A percentile compares a stretch with the other conserved stretches of the same genome.
These are phyloP conservation scores for Mrakia hoshinonis DNA, from an alignment of 768 basidiomycete species.

Conservation along the genomic window DNA sequence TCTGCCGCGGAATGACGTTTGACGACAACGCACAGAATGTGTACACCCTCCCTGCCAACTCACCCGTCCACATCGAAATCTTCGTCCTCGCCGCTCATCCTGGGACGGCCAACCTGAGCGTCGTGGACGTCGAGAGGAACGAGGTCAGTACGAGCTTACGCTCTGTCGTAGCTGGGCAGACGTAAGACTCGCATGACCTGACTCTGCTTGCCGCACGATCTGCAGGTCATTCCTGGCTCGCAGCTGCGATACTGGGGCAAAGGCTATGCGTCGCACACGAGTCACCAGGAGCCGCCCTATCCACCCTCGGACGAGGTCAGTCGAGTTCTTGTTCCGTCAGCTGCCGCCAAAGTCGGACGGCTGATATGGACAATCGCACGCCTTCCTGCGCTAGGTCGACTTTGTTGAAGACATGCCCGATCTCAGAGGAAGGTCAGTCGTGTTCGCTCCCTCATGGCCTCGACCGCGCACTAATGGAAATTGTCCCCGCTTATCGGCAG, in stretches of 20 bases:
- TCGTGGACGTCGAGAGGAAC: slow-evolving; percentile 11
- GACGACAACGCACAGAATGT: slow-evolving; percentile 20
- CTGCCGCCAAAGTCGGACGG: too few relatives aligned
- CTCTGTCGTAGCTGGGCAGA: too few relatives aligned
- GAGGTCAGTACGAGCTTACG: not conserved
- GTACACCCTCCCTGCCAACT: not conserved
- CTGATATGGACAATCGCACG: too few relatives aligned
- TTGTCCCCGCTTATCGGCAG: not conserved
- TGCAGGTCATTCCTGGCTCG: slow-evolving; percentile 16
- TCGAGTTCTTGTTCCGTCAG: too few relatives aligned
- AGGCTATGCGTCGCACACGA: slow-evolving; percentile 3
- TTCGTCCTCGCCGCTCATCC: slow-evolving; percentile 10
- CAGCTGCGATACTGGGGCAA: slow-evolving; percentile 15
- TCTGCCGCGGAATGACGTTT: slow-evolving; percentile 15
- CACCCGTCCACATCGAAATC: slow-evolving; percentile 13
- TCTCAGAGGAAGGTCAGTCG: slow-evolving; percentile 7
- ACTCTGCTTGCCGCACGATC: not conserved
- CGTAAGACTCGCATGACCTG: not conserved
- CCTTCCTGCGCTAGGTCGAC: slow-evolving; percentile 2
- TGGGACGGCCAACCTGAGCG: slow-evolving; percentile 17
- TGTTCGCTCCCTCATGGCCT: not conserved
- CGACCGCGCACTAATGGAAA: not conserved
- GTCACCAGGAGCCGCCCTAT: not conserved
- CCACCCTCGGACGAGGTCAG: slow-evolving; percentile 16
- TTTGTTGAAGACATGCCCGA: slow-evolving; percentile 22